A percentile compares a stretch with the other conserved stretches of the same genome.
Evolutionary conservation across 176 grass and related monocot species (phyloP).

Genomic region (Aegilops umbellulata): DNA sequence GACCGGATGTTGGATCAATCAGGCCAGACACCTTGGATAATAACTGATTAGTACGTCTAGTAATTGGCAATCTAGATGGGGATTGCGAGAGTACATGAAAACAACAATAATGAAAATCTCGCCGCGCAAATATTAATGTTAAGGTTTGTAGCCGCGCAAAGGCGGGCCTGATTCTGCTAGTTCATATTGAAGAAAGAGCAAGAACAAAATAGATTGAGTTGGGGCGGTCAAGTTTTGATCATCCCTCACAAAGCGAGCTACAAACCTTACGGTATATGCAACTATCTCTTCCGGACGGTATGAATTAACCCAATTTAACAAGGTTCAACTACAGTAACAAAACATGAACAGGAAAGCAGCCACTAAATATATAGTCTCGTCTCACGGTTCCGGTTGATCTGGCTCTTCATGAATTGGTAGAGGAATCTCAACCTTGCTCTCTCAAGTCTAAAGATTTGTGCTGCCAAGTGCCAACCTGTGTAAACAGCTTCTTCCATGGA

Average conservation of each 20-base stretch:
- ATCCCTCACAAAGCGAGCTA: slow-evolving; percentile 11
- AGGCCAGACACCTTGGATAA: too few relatives aligned
- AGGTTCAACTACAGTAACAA: slow-evolving; percentile 11
- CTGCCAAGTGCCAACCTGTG: not conserved
- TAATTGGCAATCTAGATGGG: too few relatives aligned
- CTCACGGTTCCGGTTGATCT: slow-evolving; percentile 16
- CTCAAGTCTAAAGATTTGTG: slow-evolving; percentile 16
- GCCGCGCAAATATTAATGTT: too few relatives aligned
- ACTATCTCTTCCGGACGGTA: slow-evolving; percentile 20
- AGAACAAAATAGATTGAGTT: not conserved
- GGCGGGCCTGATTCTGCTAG: too few relatives aligned
- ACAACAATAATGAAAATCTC: too few relatives aligned
- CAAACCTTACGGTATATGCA: slow-evolving; percentile 12
- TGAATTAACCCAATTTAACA: slow-evolving; percentile 27
- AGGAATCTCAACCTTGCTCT: slow-evolving; percentile 17
- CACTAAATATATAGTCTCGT: not conserved
- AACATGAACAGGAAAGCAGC: not conserved
- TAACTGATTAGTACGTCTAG: too few relatives aligned
- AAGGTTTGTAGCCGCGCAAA: too few relatives aligned
- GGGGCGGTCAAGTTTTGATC: not conserved
- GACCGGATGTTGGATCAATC: too few relatives aligned
- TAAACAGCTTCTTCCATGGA: slow-evolving; percentile 12
- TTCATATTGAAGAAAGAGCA: too few relatives aligned
- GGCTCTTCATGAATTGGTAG: slow-evolving; percentile 17
- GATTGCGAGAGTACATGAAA: too few relatives aligned